These are phyloP conservation scores for Citrullus colocynthis DNA, from an alignment of 306 rosid species.

Conservation along the genomic window DNA sequence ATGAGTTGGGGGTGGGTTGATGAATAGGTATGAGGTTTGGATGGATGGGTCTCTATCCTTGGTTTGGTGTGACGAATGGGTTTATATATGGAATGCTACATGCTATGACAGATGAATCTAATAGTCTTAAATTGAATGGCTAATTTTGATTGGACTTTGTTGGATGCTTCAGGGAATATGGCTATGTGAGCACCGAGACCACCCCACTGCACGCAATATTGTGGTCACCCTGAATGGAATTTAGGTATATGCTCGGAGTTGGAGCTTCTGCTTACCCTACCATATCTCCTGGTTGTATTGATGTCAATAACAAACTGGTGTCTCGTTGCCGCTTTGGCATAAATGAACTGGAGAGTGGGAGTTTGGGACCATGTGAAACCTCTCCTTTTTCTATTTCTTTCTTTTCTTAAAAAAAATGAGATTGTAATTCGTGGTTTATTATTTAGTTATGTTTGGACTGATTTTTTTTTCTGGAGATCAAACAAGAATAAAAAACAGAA, in stretches of 20 bases:
- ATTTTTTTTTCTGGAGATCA: too few species aligned
- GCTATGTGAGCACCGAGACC: constrained; percentile 81
- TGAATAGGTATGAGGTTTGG: neutral
- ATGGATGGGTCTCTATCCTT: neutral
- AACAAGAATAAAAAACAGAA: too few species aligned
- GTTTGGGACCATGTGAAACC: neutral
- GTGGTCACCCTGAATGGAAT: constrained; percentile 69
- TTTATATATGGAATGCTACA: neutral
- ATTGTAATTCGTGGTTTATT: neutral
- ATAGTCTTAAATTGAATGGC: neutral
- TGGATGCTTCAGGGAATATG: constrained; percentile 64
- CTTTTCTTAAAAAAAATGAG: neutral
- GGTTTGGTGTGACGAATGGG: neutral
- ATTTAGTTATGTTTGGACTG: neutral
- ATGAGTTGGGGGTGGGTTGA: neutral
- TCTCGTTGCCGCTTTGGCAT: neutral
- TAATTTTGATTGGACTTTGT: neutral
- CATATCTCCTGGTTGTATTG: neutral
- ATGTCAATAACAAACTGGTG: neutral
- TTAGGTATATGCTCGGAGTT: constrained; percentile 14
- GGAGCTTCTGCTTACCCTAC: neutral
- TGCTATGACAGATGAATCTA: neutral
- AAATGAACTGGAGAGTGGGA: neutral
- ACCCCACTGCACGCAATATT: constrained; percentile 47
- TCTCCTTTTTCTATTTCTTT: neutral